Conservation (phyloP, 2,329 filamentous ascomycete genomes). For the Penicillium olsonii region DNA sequence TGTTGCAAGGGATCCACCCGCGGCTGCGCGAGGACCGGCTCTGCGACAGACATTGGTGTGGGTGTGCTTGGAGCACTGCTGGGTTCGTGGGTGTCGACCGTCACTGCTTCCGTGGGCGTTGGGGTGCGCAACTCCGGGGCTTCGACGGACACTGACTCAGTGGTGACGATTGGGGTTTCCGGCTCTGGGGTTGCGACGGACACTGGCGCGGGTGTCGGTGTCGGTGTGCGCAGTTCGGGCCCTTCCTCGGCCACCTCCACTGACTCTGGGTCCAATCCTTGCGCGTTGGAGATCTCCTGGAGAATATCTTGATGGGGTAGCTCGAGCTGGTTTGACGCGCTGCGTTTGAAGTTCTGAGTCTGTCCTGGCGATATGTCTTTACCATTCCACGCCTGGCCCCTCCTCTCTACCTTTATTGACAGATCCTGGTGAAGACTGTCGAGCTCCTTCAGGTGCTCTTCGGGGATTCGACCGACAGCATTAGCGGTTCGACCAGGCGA, state of each 20-base stretch:
- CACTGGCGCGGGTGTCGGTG: constrained; percentile 5
- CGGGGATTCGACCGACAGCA: constrained; percentile 42
- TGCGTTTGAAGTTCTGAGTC: constrained; percentile 17
- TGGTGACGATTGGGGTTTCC: background rate
- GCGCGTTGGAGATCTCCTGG: constrained; percentile 14
- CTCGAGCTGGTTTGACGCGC: constrained; percentile 24
- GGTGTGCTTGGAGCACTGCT: constrained; percentile 10
- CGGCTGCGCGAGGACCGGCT: constrained; percentile 26
- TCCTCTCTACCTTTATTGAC: constrained; percentile 42
- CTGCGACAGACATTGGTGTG: constrained; percentile 33
- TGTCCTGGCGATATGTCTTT: constrained; percentile 13
- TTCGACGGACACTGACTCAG: constrained; percentile 10
- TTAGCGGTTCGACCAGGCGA: constrained; percentile 22
- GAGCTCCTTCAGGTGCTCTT: constrained; percentile 44
- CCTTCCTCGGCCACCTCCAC: constrained; percentile 20
- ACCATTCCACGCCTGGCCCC: constrained; percentile 40
- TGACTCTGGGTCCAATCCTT: constrained; percentile 9
- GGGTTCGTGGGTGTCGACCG: constrained; percentile 11
- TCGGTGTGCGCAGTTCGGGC: constrained; percentile 11
- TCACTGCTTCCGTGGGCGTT: constrained; percentile 10
- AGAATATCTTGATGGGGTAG: constrained; percentile 20
- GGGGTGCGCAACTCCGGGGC: constrained; percentile 11
- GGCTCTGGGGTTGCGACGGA: background rate
- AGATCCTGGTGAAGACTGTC: constrained; percentile 41
- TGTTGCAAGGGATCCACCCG: constrained; percentile 16